These are phyloP conservation scores for Polyporus arcularius DNA, from an alignment of 768 basidiomycete genomes.

Conservation along the genomic window DNA sequence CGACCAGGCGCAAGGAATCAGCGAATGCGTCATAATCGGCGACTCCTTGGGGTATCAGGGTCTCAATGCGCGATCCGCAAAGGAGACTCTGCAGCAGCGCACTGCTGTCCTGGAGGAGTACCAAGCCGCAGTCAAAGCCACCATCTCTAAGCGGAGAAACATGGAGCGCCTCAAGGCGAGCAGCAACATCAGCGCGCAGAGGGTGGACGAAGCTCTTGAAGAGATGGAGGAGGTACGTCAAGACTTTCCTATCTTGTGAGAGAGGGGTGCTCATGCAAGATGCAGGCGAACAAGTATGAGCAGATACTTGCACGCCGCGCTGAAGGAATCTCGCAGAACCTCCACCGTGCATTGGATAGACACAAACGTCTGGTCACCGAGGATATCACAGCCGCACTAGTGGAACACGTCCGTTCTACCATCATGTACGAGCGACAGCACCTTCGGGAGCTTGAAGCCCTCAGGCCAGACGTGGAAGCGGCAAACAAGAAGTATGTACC, in stretches of 20 bases:
- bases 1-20: conserved; percentile 88
- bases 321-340: conserved; percentile 90
- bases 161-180: conserved; percentile 89
- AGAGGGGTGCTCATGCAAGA: conserved; percentile 2
- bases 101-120: conserved; percentile 93
- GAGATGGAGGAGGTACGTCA: conserved; percentile 83
- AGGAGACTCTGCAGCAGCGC: conserved; percentile 89
- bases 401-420: conserved; percentile 90
- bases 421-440: conserved; percentile 91
- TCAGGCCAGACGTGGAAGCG: conserved; percentile 71
- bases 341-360: conserved; percentile 81
- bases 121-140: conserved; percentile 87
- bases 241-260: conserved; percentile 5
- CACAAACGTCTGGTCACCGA: conserved; percentile 89
- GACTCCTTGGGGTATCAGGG: conserved; percentile 97
- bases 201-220: conserved; percentile 88
- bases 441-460: conserved; percentile 83
- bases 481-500: conserved; percentile 62
- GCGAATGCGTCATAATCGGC: conserved; percentile 94
- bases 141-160: conserved; percentile 89
- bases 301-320: conserved; percentile 82
- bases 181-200: conserved; percentile 80
- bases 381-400: conserved; percentile 85
- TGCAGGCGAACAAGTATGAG: conserved; percentile 89
- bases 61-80: conserved; percentile 94